These are phyloP conservation scores for Panicum hallii DNA, from an alignment of 202 grass and related monocot species.

Conservation along the genomic window DNA sequence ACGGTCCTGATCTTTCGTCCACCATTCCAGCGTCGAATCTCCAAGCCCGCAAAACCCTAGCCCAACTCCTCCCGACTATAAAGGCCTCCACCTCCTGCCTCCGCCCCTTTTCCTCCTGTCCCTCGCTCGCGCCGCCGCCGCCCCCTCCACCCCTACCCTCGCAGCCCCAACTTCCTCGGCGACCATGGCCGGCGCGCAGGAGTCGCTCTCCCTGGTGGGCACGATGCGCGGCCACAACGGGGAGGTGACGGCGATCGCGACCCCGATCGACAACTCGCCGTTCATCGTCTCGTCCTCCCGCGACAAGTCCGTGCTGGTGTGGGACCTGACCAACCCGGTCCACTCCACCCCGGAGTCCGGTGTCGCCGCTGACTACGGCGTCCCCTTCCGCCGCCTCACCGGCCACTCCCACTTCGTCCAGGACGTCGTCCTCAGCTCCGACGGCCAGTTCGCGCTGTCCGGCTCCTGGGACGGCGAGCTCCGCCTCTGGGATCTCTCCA, in stretches of 20 bases:
- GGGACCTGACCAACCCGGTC: slow-evolving; percentile 68
- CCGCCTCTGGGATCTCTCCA: slow-evolving; percentile 86
- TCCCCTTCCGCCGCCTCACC: slow-evolving; percentile 80
- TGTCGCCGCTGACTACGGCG: slow-evolving; percentile 53
- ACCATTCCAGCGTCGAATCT: neutral
- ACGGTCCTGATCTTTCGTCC: slow-evolving; percentile 21
- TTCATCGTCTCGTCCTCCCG: slow-evolving; percentile 89
- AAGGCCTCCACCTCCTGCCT: neutral
- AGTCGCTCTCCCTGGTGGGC: slow-evolving; percentile 68
- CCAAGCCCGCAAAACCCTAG: slow-evolving; percentile 54
- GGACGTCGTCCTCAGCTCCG: slow-evolving; percentile 94
- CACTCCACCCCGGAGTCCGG: slow-evolving; percentile 32
- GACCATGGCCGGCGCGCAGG: slow-evolving; percentile 58
- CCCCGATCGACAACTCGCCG: slow-evolving; percentile 76
- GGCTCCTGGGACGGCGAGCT: slow-evolving; percentile 98
- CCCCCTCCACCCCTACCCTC: neutral
- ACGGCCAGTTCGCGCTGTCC: slow-evolving; percentile 90
- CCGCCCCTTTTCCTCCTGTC: neutral
- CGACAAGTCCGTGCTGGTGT: slow-evolving; percentile 93
- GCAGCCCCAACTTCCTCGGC: slow-evolving; percentile 1
- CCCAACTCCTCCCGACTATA: slow-evolving; percentile 37
- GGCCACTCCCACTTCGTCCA: slow-evolving; percentile 94
- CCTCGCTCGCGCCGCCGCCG: slow-evolving; percentile 33
- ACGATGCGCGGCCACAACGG: slow-evolving; percentile 81
- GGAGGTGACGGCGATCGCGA: slow-evolving; percentile 79